Evolutionary conservation across 108 stramenopile species (phyloP), one percentile per base, ranked within the genome.

Genomic region (Aurantiochytrium sp.): DNA sequence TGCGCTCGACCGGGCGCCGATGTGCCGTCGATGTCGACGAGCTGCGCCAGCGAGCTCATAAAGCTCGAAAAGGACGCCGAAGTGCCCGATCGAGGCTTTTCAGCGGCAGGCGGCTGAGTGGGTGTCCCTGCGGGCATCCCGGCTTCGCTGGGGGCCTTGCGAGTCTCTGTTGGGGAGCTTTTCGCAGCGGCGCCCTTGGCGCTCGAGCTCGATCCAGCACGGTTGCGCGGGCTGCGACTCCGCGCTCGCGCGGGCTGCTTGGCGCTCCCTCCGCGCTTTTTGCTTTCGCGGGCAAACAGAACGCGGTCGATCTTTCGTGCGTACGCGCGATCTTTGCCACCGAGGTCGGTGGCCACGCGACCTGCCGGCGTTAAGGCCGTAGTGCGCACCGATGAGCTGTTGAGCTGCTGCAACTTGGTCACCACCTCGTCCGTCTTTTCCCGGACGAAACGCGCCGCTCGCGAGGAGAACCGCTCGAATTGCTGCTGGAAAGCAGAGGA

Each of bases 401-500:
- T 30, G 42, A 41, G 45, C 24, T 81, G 39, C 73, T 81, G 73
- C n/a, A 81, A 12, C 30, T 81, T 81, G 15, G 39, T 41, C 27
- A 81, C 73, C 36, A 81, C 45, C 45, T 81, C 73, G 73, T 81
- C 73, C 19, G 73, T 81, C 39, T 81, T 81, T 1, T 81, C 73
- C 6, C 45, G 39, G 19, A 81, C 32, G 30, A 81, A 81, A 0
- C 30, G 21, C 27, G 73, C 73, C 12, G 73, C 73, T 48, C 73
- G 73, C 42, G 73, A 48, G 39, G 73, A 81, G 30, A 81, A 81
- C 12, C 39, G 73, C 32, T 81, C 42, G 27, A 81, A 48, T 81
- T 37, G 39, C 73, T 81, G 42, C n/a, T 22, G 45, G 0, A n/a
- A 6, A 6, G 73, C 15, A 15, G 17, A 24, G 10, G 73, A 6